phyloP scores from a whole-genome alignment of 2,329 filamentous ascomycete genomes.

The Tolypocladium tropicale region DNA sequence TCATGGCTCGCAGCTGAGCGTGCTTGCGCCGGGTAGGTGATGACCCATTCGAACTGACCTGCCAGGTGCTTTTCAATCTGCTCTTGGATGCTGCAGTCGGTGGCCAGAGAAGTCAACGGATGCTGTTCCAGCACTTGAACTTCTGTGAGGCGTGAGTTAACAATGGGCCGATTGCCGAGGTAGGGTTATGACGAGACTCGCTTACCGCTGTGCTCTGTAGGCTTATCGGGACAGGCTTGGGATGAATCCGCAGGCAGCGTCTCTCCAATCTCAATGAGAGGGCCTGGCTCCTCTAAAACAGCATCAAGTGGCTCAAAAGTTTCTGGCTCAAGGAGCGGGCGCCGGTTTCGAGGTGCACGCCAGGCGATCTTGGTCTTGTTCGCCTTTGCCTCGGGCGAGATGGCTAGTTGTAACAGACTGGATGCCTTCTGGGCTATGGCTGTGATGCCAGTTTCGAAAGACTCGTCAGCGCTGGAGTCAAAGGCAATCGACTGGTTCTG shows the following conservation, averaged over 20 bases:
- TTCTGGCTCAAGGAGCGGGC: constrained; percentile 18
- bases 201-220: not conserved
- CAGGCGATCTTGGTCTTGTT: constrained; percentile 6
- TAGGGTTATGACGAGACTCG: not conserved
- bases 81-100: constrained; percentile 13
- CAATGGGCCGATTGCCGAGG: not conserved
- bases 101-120: constrained; percentile 14
- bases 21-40: constrained; percentile 25
- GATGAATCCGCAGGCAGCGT: not conserved
- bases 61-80: constrained; percentile 32
- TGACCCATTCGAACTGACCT: constrained; percentile 41
- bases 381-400: constrained; percentile 4
- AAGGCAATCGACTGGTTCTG: constrained; percentile 13
- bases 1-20: constrained; percentile 11
- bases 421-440: not conserved
- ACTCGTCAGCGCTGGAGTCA: constrained; percentile 3
- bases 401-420: constrained; percentile 2
- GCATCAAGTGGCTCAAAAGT: constrained; percentile 23
- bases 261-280: not conserved
- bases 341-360: constrained; percentile 14
- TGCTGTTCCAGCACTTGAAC: constrained; percentile 6
- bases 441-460: not conserved
- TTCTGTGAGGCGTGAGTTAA: not conserved
- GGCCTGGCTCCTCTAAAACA: constrained; percentile 18
- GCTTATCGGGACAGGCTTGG: not conserved